A percentile compares a stretch with the other conserved stretches of the same genome.
phyloP scores from a whole-genome alignment of 495 filamentous ascomycete species.

The Hyaloscypha finlandica region DNA sequence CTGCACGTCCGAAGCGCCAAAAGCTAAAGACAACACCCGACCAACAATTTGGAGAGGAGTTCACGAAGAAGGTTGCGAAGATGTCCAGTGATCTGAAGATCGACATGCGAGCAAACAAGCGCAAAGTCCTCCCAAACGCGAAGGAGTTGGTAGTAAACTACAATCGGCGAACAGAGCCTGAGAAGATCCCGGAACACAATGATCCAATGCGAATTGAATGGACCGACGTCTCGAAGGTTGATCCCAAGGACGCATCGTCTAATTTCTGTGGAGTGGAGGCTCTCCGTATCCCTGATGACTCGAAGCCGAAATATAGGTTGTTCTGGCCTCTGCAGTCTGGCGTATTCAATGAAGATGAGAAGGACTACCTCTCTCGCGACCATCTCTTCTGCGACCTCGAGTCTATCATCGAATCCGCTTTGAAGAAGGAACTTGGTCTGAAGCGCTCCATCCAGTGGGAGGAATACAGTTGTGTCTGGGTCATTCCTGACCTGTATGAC shows the following conservation, averaged over 20 bases:
- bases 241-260: conserved; percentile 48
- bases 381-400: conserved; percentile 84
- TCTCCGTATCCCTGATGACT: conserved; percentile 82
- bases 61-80: conserved; percentile 71
- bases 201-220: conserved; percentile 91
- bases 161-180: conserved; percentile 78
- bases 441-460: conserved; percentile 76
- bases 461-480: conserved; percentile 90
- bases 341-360: conserved; percentile 91
- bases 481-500: conserved; percentile 96
- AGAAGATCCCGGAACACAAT: conserved; percentile 89
- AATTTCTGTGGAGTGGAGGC: conserved; percentile 82
- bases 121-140: conserved; percentile 89
- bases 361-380: conserved; percentile 76
- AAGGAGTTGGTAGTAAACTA: conserved; percentile 93
- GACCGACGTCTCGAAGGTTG: conserved; percentile 71
- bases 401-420: conserved; percentile 79
- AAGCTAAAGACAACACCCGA: conserved; percentile 72
- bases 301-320: conserved; percentile 85
- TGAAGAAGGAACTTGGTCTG: conserved; percentile 79
- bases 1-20: conserved; percentile 84
- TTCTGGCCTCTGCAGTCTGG: conserved; percentile 90
- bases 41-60: conserved; percentile 83
- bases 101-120: conserved; percentile 89
- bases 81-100: conserved; percentile 85